These are phyloP conservation scores for Ophiostoma triangulosporum DNA, from an alignment of 2,329 filamentous ascomycete genomes.

Conservation along the genomic window DNA sequence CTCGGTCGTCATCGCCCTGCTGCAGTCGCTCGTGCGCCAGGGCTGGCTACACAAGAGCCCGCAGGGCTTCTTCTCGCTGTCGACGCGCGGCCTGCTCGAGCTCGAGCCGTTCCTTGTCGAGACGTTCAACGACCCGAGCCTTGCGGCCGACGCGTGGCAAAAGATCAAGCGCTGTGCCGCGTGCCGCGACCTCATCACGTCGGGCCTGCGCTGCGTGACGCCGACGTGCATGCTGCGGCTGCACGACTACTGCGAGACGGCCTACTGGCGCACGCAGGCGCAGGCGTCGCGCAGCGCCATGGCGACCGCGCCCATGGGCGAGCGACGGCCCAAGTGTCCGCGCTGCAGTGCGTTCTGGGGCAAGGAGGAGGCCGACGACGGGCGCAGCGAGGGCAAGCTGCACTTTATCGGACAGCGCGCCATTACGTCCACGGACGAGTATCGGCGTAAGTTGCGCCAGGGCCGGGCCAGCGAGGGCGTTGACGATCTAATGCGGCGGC, in stretches of 20 bases:
- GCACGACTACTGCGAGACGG: conserved; percentile 62
- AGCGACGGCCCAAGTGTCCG: conserved; percentile 52
- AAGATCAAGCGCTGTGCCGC: conserved; percentile 78
- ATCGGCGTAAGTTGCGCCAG: conserved; percentile 28
- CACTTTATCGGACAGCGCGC: conserved; percentile 44
- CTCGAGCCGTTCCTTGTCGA: conserved; percentile 72
- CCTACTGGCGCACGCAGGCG: conserved; percentile 50
- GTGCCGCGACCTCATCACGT: conserved; percentile 79
- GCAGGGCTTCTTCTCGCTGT: conserved; percentile 61
- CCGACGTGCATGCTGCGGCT: conserved; percentile 55
- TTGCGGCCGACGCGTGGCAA: conserved; percentile 39
- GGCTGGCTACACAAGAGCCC: conserved; percentile 72
- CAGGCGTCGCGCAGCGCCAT: conserved; percentile 42
- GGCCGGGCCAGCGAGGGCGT: conserved; percentile 23
- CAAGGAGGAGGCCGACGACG: conserved; percentile 3
- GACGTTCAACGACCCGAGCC: conserved; percentile 65
- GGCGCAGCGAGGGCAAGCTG: conserved; percentile 12
- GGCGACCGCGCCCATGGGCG: conserved; percentile 30
- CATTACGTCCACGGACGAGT: conserved; percentile 39
- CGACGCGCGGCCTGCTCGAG: conserved; percentile 71
- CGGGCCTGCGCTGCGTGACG: conserved; percentile 63
- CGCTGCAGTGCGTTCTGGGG: conserved; percentile 41
- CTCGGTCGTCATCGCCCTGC: conserved; percentile 60
- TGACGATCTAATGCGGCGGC: conserved; percentile 21
- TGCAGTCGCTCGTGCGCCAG: conserved; percentile 58